phyloP scores from a whole-genome alignment of 2,329 filamentous ascomycete genomes.

The Incumbomyces lentus region DNA sequence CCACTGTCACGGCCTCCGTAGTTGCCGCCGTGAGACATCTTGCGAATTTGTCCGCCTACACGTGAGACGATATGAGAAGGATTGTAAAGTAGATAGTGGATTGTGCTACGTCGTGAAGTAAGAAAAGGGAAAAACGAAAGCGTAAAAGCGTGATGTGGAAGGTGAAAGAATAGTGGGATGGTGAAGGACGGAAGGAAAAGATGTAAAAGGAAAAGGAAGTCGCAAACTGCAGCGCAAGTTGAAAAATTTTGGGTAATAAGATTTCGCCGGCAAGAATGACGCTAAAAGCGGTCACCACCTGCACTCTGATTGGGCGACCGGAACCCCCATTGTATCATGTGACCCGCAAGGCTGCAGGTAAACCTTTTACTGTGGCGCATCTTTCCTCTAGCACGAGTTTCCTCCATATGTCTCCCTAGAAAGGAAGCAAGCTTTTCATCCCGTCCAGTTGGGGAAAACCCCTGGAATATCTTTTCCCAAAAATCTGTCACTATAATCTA shows the following conservation, averaged over 20 bases:
- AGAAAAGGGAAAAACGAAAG: too few relatives aligned
- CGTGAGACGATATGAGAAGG: too few relatives aligned
- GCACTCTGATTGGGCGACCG: too few relatives aligned
- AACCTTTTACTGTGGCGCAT: too few relatives aligned
- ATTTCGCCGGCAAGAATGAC: background rate
- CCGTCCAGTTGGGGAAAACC: too few relatives aligned
- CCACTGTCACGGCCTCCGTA: constrained; percentile 46
- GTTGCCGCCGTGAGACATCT: constrained; percentile 59
- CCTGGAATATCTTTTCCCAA: background rate
- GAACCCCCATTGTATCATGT: too few relatives aligned
- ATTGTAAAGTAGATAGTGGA: background rate
- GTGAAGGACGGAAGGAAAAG: constrained; percentile 12
- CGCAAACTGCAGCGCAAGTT: background rate
- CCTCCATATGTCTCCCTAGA: too few relatives aligned
- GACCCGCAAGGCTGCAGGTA: too few relatives aligned
- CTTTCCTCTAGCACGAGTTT: too few relatives aligned
- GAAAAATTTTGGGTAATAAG: constrained; percentile 4
- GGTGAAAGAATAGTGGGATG: constrained; percentile 5
- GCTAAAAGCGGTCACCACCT: background rate
- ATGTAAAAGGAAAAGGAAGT: constrained; percentile 7
- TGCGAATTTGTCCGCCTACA: constrained; percentile 20
- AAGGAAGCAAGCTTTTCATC: too few relatives aligned
- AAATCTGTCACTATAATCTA: background rate
- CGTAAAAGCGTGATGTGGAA: background rate
- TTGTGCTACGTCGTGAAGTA: background rate